These are phyloP conservation scores for Fusarium annulatum DNA, from an alignment of 2,329 filamentous ascomycete genomes.

Conservation along the genomic window DNA sequence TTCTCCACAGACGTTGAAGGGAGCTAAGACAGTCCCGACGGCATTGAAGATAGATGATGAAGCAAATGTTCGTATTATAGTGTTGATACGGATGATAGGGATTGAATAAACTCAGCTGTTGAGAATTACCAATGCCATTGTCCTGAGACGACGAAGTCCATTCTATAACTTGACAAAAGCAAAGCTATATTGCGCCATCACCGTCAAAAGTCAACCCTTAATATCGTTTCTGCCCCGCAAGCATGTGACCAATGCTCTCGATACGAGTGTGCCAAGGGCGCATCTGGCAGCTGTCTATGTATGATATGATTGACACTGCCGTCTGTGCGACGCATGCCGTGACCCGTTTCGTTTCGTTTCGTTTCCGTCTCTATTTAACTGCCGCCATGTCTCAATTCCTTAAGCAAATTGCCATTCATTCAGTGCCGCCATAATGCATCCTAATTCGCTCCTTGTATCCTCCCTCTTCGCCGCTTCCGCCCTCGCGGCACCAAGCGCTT, in stretches of 20 bases:
- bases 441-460: not conserved
- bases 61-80: fast-evolving
- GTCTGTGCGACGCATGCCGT: not conserved
- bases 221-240: not conserved
- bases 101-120: too few relatives aligned
- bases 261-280: not conserved
- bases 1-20: not conserved
- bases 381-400: not conserved
- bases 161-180: not conserved
- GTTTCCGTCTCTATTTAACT: not conserved
- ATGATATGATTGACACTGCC: not conserved
- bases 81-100: too few relatives aligned
- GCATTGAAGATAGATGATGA: too few relatives aligned
- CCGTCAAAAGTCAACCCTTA: not conserved
- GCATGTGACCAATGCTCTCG: not conserved
- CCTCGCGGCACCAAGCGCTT: not conserved
- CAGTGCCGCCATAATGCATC: not conserved
- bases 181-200: not conserved
- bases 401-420: not conserved
- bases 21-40: not conserved
- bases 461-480: slow-evolving; percentile 16
- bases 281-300: not conserved
- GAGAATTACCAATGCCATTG: not conserved
- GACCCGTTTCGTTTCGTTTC: not conserved
- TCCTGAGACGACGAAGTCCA: fast-evolving